phyloP scores from a whole-genome alignment of 768 basidiomycete genomes.

The Boletus huronensis region DNA sequence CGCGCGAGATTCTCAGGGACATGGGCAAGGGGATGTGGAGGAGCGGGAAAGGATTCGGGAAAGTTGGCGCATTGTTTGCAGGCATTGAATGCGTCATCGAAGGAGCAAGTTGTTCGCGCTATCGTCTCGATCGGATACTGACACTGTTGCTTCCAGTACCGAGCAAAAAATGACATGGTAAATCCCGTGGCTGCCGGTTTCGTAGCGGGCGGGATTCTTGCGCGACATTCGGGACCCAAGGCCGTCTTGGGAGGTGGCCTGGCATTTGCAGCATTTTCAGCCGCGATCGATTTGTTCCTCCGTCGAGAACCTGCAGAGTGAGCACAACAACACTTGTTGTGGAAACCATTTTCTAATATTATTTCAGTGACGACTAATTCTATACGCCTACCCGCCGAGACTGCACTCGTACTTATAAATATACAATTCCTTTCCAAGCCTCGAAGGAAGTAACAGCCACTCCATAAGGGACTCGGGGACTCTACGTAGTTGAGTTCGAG shows the following conservation, averaged over 20 bases:
- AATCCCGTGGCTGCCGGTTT: slow-evolving; percentile 90
- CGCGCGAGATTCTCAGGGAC: slow-evolving; percentile 81
- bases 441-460: too few species aligned
- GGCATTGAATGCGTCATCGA: slow-evolving; percentile 95
- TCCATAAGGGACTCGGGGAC: too few species aligned
- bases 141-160: slow-evolving; percentile 56
- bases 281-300: slow-evolving; percentile 80
- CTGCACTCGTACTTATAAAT: too few species aligned
- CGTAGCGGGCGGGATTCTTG: slow-evolving; percentile 83
- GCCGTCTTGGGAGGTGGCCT: slow-evolving; percentile 85
- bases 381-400: too few species aligned
- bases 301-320: slow-evolving; percentile 79
- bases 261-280: slow-evolving; percentile 92
- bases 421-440: too few species aligned
- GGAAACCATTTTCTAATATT: slow-evolving; percentile 2
- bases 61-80: slow-evolving; percentile 92
- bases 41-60: slow-evolving; percentile 88
- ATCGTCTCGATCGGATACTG: neutral
- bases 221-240: slow-evolving; percentile 81
- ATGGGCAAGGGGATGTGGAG: slow-evolving; percentile 93
- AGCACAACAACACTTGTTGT: slow-evolving; percentile 24
- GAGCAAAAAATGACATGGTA: slow-evolving; percentile 92
- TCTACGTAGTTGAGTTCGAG: too few species aligned
- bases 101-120: slow-evolving; percentile 57
- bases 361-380: slow-evolving; percentile 39